Percentiles rank a stretch among this genome's conserved stretches.
These are phyloP conservation scores for Heliosperma pusillum DNA, from an alignment of 148 eudicot genomes.

Conservation along the genomic window DNA sequence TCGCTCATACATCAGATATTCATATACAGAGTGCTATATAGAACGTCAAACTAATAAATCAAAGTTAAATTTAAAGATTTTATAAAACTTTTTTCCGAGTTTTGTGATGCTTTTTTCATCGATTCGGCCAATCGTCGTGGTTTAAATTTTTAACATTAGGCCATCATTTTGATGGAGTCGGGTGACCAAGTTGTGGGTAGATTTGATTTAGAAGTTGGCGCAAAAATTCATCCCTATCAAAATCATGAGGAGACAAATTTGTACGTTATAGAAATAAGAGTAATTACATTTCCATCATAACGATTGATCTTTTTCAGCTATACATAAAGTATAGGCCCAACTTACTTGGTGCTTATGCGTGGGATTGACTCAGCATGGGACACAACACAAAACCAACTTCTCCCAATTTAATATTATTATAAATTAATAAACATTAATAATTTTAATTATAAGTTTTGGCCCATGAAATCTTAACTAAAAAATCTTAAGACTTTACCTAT, in stretches of 20 bases:
- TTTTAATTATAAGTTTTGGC: conserved; percentile 1
- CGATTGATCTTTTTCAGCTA: conserved; percentile 21
- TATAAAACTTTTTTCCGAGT: too few relatives aligned
- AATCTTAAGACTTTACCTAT: conserved; percentile 10
- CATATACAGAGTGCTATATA: too few relatives aligned
- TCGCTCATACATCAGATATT: too few relatives aligned
- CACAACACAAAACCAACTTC: conserved; percentile 25
- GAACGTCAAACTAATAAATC: too few relatives aligned
- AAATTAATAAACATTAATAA: too few relatives aligned
- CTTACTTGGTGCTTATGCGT: conserved; percentile 27
- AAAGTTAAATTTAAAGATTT: background rate
- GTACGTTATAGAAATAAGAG: conserved; percentile 2
- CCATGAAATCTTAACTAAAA: conserved; percentile 25
- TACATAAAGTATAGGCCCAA: conserved; percentile 26
- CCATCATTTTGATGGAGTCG: background rate
- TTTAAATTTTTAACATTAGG: background rate
- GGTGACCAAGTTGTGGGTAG: background rate
- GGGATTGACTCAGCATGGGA: conserved; percentile 49
- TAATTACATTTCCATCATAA: conserved; percentile 14
- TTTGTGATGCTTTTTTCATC: background rate
- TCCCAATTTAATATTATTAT: background rate
- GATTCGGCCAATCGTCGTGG: background rate
- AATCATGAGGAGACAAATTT: conserved; percentile 2
- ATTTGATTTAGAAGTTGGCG: background rate
- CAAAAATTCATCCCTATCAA: background rate